A percentile compares a stretch with the other conserved stretches of the same genome.
phyloP scores from a whole-genome alignment of 345 rosid species.

The Eucalyptus regnans region DNA sequence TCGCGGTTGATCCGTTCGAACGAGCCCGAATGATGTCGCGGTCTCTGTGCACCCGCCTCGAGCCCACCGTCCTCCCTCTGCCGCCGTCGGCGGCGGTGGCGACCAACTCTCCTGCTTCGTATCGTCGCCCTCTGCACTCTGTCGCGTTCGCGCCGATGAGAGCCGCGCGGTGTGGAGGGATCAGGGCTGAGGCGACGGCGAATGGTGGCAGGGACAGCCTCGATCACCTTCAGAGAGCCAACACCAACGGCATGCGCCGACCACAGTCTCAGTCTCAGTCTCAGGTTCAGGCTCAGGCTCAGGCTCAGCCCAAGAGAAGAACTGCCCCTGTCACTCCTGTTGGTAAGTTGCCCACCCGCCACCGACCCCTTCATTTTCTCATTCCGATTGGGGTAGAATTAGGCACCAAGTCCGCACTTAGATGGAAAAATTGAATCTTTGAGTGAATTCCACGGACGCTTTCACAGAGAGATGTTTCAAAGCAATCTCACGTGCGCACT shows the following conservation, averaged over 20 bases:
- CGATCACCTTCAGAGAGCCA: slow-evolving; percentile 31
- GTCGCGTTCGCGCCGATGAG: not conserved
- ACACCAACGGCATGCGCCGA: not conserved
- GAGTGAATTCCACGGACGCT: not conserved
- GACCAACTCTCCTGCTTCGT: not conserved
- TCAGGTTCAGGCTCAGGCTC: not conserved
- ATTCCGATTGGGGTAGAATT: not conserved
- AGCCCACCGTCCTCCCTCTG: not conserved
- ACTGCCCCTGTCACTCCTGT: slow-evolving; percentile 18
- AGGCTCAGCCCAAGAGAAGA: slow-evolving; percentile 13
- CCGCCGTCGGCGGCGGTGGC: not conserved
- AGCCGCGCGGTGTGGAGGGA: not conserved
- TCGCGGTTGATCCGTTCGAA: not conserved
- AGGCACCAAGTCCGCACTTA: not conserved
- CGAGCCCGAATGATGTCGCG: not conserved
- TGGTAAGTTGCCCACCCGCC: slow-evolving; percentile 9
- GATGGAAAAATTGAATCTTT: not conserved
- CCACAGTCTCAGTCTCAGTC: not conserved
- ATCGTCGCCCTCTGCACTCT: not conserved
- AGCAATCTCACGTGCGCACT: not conserved
- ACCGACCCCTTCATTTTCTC: not conserved
- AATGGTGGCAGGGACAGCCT: slow-evolving; percentile 20
- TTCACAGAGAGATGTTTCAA: not conserved
- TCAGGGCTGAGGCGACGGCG: slow-evolving; percentile 16
- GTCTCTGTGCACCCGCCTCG: not conserved